Percentiles rank a stretch among this genome's conserved stretches.
Conservation (phyloP, 2,329 filamentous ascomycete species). For the Diaporthe sp. region DNA sequence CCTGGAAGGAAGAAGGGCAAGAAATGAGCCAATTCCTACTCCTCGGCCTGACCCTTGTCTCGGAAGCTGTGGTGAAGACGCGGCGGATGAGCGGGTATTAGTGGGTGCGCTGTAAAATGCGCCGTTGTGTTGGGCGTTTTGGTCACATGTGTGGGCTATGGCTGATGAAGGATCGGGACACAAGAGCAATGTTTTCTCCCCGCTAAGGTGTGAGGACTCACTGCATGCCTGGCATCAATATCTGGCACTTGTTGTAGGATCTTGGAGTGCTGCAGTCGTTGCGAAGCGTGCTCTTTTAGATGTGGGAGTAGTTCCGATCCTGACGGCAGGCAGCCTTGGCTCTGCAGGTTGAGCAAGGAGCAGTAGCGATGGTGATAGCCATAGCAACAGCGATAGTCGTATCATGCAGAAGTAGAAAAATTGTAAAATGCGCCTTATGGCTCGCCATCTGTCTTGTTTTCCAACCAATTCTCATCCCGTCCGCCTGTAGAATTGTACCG, state of each 20-base stretch:
- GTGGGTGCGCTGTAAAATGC: not conserved
- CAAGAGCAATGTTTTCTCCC: not conserved
- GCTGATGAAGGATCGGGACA: not conserved
- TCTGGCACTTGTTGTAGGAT: not conserved
- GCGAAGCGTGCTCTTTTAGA: not conserved
- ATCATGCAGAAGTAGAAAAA: not conserved
- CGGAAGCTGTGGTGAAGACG: not conserved
- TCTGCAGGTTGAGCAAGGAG: not conserved
- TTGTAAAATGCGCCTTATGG: constrained; percentile 18
- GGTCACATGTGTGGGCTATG: not conserved
- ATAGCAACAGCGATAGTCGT: not conserved
- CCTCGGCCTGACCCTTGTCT: not conserved
- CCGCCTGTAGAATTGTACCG: not conserved
- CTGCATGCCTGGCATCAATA: not conserved
- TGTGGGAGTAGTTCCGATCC: not conserved
- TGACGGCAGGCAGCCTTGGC: constrained; percentile 3
- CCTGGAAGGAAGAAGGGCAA: constrained; percentile 92
- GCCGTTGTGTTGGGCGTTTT: not conserved
- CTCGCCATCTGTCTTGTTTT: not conserved
- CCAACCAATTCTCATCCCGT: not conserved
- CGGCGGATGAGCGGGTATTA: not conserved
- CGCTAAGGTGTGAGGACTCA: not conserved
- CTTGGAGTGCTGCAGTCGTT: not conserved
- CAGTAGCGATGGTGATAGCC: constrained; percentile 10
- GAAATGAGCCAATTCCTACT: constrained; percentile 62